A percentile compares a stretch with the other conserved stretches of the same genome.
Conservation (phyloP, 2,329 filamentous ascomycete genomes). For the Fusarium caatingaense region DNA sequence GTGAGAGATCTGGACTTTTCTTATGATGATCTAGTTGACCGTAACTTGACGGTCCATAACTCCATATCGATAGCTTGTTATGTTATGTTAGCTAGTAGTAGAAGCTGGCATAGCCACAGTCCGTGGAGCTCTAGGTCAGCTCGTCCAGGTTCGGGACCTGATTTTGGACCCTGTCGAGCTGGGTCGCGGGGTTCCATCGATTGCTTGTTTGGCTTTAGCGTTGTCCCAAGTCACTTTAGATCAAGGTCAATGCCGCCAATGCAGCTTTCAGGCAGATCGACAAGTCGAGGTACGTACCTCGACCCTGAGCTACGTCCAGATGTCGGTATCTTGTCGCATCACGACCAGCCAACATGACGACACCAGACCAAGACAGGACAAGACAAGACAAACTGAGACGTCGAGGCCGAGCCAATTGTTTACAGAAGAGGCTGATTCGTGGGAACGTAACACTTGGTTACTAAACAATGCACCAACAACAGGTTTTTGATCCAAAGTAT, state of each 20-base stretch:
- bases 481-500: constrained; percentile 29
- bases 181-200: constrained; percentile 25
- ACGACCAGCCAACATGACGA: constrained; percentile 32
- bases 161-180: constrained; percentile 45
- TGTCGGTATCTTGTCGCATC: constrained; percentile 6
- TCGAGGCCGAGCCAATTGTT: constrained; percentile 31
- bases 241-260: constrained; percentile 35
- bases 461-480: constrained; percentile 26
- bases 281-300: constrained; percentile 30
- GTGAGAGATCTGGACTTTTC: constrained; percentile 5
- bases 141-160: constrained; percentile 42
- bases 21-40: constrained; percentile 1
- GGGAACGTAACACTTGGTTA: constrained; percentile 20
- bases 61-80: constrained; percentile 19
- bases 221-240: constrained; percentile 19
- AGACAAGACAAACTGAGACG: constrained; percentile 22
- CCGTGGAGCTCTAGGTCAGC: constrained; percentile 38
- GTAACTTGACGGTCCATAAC: constrained; percentile 18
- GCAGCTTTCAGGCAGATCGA: constrained; percentile 44
- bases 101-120: constrained; percentile 39
- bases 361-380: constrained; percentile 12
- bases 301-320: constrained; percentile 3
- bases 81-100: neutral
- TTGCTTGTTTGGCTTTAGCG: constrained; percentile 39
- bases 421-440: constrained; percentile 26